Base-by-base conservation (phyloP, 2,329 filamentous ascomycete species). In the Microsporum ferrugineum region DNA sequence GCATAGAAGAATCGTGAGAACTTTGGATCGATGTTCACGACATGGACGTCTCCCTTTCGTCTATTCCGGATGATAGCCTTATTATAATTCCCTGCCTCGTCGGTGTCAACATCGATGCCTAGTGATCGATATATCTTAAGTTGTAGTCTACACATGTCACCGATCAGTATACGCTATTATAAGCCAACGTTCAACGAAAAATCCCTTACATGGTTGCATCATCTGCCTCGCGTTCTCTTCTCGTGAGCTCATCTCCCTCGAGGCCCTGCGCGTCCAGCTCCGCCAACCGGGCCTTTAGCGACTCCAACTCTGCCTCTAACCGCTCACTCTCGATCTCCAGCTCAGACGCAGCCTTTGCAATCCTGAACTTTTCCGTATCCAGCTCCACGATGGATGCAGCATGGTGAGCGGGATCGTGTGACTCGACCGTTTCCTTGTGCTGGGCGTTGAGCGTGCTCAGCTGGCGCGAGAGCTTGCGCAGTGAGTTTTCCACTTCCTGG, bases 241-340 rank as follows among this genome's bases (percentile, higher is more conserved):
- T 78, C 8, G 74, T 76, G 5, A 71, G 64, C 65, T 80, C 79
- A 63, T 79, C 78, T 12, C 90, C 91, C 71, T 96, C 91, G 1
- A 94, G 81, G 1, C 91, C 91, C 74, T 96, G 90, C 60, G 88
- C 79, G 71, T 97, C 92, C 51, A 97, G 76, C 73, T 95, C 90
- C 56, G 88, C 86, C 68, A 96, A 76, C 7, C 87, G 82, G 49
- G 85, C 85, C 63, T 85, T 84, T 61, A 96, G 77, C 68, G 91
- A 84, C 12, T 86, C 88, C 4, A 90, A 77, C 73, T 95, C 89
- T 4, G 84, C 83, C 61, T 88, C 85, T 53, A 97, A 78, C n/a
- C 92, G 82, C 78, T 97, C 92, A n/a, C 88, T 88, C 76, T 99
- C 94, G 70, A 92, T 91, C 77, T 96, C 91, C 5, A 94, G 79